Percentiles rank a stretch among this genome's conserved stretches.
phyloP scores from a whole-genome alignment of 2,329 filamentous ascomycete species.

The Arthrocladium fulminans region DNA sequence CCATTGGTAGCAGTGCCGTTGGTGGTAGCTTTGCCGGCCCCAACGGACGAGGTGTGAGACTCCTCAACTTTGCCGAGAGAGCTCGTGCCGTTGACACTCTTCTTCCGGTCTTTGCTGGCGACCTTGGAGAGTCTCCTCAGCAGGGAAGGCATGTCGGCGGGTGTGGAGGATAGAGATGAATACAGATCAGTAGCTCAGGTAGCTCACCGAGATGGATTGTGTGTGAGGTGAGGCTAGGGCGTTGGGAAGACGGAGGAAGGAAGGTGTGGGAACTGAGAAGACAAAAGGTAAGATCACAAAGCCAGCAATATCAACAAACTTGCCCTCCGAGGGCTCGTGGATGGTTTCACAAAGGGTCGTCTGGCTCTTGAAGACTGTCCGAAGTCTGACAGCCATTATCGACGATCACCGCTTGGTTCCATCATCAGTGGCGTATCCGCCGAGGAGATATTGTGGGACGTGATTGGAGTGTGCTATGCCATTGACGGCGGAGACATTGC shows the following conservation, averaged over 20 bases:
- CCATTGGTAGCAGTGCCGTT: neutral
- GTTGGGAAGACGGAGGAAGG: no score
- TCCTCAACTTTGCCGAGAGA: constrained; percentile 14
- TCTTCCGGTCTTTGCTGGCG: neutral
- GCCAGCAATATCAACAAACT: no score
- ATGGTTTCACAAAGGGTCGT: no score
- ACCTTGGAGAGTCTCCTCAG: constrained; percentile 3
- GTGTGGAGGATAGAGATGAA: neutral
- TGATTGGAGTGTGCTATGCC: neutral
- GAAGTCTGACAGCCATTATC: neutral
- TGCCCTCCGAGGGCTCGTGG: no score
- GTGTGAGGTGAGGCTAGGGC: no score
- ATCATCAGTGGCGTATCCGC: neutral
- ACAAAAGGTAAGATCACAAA: neutral
- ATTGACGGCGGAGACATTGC: neutral
- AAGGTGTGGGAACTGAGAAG: neutral
- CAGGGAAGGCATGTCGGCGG: neutral
- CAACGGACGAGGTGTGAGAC: constrained; percentile 4
- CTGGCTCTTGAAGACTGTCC: neutral
- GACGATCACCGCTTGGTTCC: neutral
- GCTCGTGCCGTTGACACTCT: constrained; percentile 5
- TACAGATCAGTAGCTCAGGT: neutral
- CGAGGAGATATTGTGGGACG: neutral
- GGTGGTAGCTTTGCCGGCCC: constrained; percentile 19
- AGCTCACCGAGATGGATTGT: no score